Evolutionary conservation across 1,139 yeast species (phyloP), one percentile per base, ranked within the genome.

Genomic region (Saccharomyces hybrid): DNA sequence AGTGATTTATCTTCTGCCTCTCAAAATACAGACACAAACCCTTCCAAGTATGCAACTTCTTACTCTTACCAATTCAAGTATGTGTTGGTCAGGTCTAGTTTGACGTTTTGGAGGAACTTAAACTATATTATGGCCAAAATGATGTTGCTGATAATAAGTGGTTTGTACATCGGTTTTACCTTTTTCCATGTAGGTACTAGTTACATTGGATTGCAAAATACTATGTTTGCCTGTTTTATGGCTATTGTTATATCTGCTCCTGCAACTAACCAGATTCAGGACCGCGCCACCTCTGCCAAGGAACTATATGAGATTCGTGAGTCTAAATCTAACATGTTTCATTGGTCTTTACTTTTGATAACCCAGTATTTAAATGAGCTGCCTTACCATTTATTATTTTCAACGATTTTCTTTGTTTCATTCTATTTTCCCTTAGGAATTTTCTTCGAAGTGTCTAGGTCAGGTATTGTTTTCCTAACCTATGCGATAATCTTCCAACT

Each of bases 281-380:
- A 67, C 24, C 64, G 70, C 55, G 84, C 85, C 11, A 75, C 79
- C 55, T 74, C 72, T 34, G 73, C 82, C 2, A 75, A 86, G 66
- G 84, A 81, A 55, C 67, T 82, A 49, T 83, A 67, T 62, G 87
- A 83, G 69, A 82, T 80, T 14, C 76, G 88, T 67, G 89, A 83
- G 65, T 78, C 81, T 51, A 77, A 80, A 58, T 81, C 86, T 8
- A 82, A 82, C 62, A 82, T 85, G 57, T 83, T 80, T 73, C 86
- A 82, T 62, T 83, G 87, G 85, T 75, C 83, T 11, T 70, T 80
- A 47, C 69, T 83, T 66, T 70, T 83, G 42, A 51, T 81, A 11
- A 70, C 82, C 2, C 85, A 82, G 62, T 74, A 75, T 55, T 52
- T 82, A 47, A 73, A 74, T 57, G 88, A 83, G 66, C 60, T 81